Evolutionary conservation across 1,139 yeast species (phyloP), one percentile per base, ranked within the genome.

Genomic region (Meyerozyma carpophila): DNA sequence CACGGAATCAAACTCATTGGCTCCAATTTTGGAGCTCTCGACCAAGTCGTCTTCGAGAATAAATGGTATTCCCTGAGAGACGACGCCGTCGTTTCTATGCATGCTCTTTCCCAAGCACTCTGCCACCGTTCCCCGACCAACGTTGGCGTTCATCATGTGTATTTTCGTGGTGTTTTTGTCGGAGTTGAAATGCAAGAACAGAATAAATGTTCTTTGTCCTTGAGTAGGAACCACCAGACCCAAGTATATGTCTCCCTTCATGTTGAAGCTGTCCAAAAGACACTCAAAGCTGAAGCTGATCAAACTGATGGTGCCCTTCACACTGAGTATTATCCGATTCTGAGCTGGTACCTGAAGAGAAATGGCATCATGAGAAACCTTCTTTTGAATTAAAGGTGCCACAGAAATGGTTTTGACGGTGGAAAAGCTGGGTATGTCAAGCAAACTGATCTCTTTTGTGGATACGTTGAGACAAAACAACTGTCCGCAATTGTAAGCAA

Each of bases 81-180:
- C 48, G 32, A 32, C 29, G 14, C 5, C 37, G 5, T 41, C 49
- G 10, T 40, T 39, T 10, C 49, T 38, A 29, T 55, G 52, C 36
- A 81, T 68, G 25, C 87, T 81, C 56, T 81, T 82, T 21, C 94
- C 93, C 40, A 88, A 61, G 28, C 89, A 81, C 53, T 87, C 93
- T 48, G 80, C 75, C 49, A 89, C 70, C 41, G 80, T 81, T 50
- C 91, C 90, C 34, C 77, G 64, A 2, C 95, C 95, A 14, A 82
- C 79, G 49, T 82, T 80, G 29, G 85, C 72, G 42, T 81, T 77
- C 44, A 72, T 62, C 40, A 72, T 63, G 50, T 73, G 71, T 48
- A 77, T 62, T 43, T 68, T 65, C 28, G 73, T 66, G 43, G 66
- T 67, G 43, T 75, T 74, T 49, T 73, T 73, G 50, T 68, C 72